A percentile compares a stretch with the other conserved stretches of the same genome.
Conservation (phyloP, 768 basidiomycete species). For the Lactarius psammicola region DNA sequence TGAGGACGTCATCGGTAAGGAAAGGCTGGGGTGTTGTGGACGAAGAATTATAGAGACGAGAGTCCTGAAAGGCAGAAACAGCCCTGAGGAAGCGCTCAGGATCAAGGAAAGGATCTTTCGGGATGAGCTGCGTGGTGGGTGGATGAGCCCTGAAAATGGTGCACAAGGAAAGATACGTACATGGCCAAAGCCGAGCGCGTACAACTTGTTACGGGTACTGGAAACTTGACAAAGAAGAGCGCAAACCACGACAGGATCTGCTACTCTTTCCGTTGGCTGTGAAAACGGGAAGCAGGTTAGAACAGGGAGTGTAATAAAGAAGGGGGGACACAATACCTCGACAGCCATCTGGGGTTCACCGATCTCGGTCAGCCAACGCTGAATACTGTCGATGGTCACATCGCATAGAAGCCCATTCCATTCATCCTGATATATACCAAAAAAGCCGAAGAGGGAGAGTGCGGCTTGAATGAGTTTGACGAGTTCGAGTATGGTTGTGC, state of each 20-base stretch:
- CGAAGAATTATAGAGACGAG: constrained; percentile 21
- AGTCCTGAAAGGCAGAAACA: constrained; percentile 39
- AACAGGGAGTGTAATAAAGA: background rate
- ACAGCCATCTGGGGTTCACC: constrained; percentile 60
- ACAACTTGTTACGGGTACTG: constrained; percentile 66
- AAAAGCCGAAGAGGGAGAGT: constrained; percentile 70
- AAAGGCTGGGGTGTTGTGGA: constrained; percentile 25
- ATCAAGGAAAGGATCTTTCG: constrained; percentile 79
- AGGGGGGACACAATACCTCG: constrained; percentile 45
- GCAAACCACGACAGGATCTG: constrained; percentile 70
- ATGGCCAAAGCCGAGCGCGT: constrained; percentile 49
- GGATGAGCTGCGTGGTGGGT: constrained; percentile 39
- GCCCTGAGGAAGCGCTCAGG: constrained; percentile 56
- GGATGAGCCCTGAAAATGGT: constrained; percentile 2
- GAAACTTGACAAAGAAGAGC: constrained; percentile 69
- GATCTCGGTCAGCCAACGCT: constrained; percentile 63
- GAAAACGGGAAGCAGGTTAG: background rate
- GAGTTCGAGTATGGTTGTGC: constrained; percentile 67
- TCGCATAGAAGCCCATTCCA: constrained; percentile 75
- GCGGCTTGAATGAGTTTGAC: constrained; percentile 72
- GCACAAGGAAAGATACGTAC: constrained; percentile 32
- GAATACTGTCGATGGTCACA: constrained; percentile 67
- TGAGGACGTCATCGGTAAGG: constrained; percentile 48
- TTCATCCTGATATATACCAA: constrained; percentile 40
- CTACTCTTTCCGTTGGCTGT: constrained; percentile 68